These are phyloP conservation scores for Penicillium paneum DNA, from an alignment of 2,329 filamentous ascomycete genomes.

Conservation along the genomic window DNA sequence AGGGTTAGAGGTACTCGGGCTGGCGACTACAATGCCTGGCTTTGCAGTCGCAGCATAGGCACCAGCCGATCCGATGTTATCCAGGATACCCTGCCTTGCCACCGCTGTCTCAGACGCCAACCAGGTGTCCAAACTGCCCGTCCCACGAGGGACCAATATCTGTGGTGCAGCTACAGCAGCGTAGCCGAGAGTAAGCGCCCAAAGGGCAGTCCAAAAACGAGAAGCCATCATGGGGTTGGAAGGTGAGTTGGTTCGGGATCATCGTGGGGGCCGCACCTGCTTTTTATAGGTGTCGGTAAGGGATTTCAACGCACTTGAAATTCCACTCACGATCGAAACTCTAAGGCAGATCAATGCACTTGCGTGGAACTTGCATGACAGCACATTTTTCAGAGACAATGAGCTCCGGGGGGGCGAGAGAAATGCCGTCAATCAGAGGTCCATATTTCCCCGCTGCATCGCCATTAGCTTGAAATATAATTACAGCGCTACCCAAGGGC, in stretches of 20 bases:
- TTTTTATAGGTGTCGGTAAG: constrained; percentile 16
- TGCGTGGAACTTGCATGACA: neutral
- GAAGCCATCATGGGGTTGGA: constrained; percentile 13
- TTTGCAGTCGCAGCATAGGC: constrained; percentile 48
- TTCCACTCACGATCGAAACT: neutral
- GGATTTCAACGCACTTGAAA: neutral
- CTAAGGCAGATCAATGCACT: neutral
- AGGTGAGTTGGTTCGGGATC: neutral
- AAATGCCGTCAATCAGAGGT: constrained; percentile 7
- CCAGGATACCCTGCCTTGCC: constrained; percentile 52
- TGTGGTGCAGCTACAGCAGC: constrained; percentile 17
- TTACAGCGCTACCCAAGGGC: neutral
- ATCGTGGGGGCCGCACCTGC: neutral
- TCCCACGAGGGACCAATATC: constrained; percentile 16
- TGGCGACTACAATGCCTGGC: constrained; percentile 54
- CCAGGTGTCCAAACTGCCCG: constrained; percentile 23
- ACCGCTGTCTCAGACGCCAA: constrained; percentile 44
- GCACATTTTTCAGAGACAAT: neutral
- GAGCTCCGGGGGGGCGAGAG: neutral
- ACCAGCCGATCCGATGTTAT: constrained; percentile 55
- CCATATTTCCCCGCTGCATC: neutral
- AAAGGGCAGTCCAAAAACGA: constrained; percentile 21
- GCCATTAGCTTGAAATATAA: neutral
- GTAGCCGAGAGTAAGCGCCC: constrained; percentile 20
- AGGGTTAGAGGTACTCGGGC: constrained; percentile 53